phyloP scores from a whole-genome alignment of 805 yeast species.

The Lipomyces spencermartinsiae region DNA sequence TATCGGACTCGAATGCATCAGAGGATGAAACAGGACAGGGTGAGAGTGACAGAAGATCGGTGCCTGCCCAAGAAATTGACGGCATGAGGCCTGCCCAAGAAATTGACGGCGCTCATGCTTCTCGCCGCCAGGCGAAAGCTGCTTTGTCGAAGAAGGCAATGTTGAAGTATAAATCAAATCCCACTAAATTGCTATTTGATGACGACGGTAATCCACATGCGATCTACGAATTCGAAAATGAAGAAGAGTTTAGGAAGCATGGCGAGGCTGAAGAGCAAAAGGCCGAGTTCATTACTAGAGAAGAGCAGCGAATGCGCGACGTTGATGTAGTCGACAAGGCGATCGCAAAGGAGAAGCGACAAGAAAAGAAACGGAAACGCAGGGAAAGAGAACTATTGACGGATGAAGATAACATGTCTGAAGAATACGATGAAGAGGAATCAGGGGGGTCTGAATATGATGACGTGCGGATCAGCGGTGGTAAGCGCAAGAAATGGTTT shows the following conservation, averaged over 20 bases:
- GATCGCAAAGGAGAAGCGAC: constrained; percentile 74
- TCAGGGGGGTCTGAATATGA: constrained; percentile 47
- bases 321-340: constrained; percentile 82
- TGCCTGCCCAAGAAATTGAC: constrained; percentile 49
- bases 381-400: constrained; percentile 45
- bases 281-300: constrained; percentile 67
- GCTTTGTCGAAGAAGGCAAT: constrained; percentile 83
- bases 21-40: constrained; percentile 53
- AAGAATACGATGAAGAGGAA: constrained; percentile 43
- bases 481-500: constrained; percentile 40
- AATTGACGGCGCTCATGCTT: constrained; percentile 63
- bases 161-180: constrained; percentile 66
- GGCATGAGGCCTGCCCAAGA: constrained; percentile 45
- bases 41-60: constrained; percentile 4
- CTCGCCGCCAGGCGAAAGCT: constrained; percentile 82
- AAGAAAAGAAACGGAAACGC: constrained; percentile 83
- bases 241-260: constrained; percentile 76
- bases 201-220: constrained; percentile 95
- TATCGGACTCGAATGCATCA: constrained; percentile 43
- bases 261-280: constrained; percentile 76
- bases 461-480: constrained; percentile 59
- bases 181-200: constrained; percentile 84
- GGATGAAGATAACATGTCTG: constrained; percentile 43
- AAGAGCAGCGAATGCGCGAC: constrained; percentile 67
- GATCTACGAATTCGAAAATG: constrained; percentile 87